These are phyloP conservation scores for Bullera alba DNA, from an alignment of 768 basidiomycete species.

Conservation along the genomic window DNA sequence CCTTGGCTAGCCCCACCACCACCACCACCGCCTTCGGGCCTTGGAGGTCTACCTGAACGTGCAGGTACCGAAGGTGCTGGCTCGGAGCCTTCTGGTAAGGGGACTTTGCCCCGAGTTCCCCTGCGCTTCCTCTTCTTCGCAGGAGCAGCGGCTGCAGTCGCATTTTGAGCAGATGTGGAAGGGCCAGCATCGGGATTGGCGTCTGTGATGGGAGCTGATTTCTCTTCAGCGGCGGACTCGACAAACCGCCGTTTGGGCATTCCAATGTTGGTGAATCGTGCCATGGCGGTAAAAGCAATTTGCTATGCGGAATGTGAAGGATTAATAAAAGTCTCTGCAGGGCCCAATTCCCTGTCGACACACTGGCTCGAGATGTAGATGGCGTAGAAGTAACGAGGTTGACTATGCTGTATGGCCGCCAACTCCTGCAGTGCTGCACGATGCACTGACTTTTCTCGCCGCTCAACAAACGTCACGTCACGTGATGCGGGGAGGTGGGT, in stretches of 20 bases:
- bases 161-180: slow-evolving; percentile 9
- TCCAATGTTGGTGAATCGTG: slow-evolving; percentile 42
- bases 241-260: slow-evolving; percentile 35
- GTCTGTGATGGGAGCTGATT: background rate
- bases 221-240: slow-evolving; percentile 40
- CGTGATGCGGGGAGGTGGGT: too few relatives aligned
- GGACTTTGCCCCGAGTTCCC: slow-evolving; percentile 45
- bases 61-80: background rate
- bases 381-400: too few relatives aligned
- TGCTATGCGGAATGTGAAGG: background rate
- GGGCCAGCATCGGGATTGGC: slow-evolving; percentile 15
- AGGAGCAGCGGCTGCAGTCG: slow-evolving; percentile 14
- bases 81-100: slow-evolving; percentile 31
- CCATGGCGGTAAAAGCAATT: slow-evolving; percentile 24
- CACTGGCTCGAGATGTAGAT: too few relatives aligned
- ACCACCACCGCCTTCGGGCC: slow-evolving; percentile 27
- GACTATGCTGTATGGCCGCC: too few relatives aligned
- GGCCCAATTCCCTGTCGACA: too few relatives aligned
- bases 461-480: too few relatives aligned
- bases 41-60: slow-evolving; percentile 4
- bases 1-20: slow-evolving; percentile 12
- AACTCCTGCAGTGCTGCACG: too few relatives aligned
- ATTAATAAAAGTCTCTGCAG: too few relatives aligned
- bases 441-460: too few relatives aligned
- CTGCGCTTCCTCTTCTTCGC: slow-evolving; percentile 55